Evolutionary conservation across 352 stramenopile genomes (phyloP).

Genomic region (Aphanomyces cochlioides): DNA sequence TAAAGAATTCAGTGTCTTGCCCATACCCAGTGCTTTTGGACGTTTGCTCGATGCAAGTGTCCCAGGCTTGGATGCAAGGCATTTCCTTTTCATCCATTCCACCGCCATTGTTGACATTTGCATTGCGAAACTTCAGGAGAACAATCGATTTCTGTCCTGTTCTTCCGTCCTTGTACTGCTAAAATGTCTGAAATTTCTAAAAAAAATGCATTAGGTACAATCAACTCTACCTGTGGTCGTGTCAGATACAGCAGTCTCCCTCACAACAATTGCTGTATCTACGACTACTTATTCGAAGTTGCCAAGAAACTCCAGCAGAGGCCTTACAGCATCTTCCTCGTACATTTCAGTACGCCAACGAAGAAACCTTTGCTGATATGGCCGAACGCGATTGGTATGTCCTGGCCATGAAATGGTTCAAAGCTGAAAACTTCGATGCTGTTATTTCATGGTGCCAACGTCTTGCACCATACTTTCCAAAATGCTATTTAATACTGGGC

Average conservation of each 20-base stretch:
- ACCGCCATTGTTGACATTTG: neutral
- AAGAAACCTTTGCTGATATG: neutral
- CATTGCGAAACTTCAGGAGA: constrained; percentile 6
- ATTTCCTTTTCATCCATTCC: neutral
- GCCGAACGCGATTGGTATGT: constrained; percentile 2
- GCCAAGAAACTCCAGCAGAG: neutral
- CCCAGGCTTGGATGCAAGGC: neutral
- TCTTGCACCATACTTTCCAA: neutral
- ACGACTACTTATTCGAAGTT: constrained; percentile 14
- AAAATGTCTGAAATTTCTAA: neutral
- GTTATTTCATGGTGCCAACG: constrained; percentile 3
- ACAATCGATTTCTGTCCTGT: neutral
- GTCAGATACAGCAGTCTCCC: neutral
- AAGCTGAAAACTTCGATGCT: constrained; percentile 12
- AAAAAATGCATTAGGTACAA: neutral
- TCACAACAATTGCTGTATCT: constrained; percentile 13
- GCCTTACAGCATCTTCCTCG: neutral
- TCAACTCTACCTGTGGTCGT: constrained; percentile 2
- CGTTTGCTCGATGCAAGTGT: neutral
- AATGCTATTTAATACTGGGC: constrained; percentile 14
- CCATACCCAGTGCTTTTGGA: constrained; percentile 4
- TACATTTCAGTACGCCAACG: neutral
- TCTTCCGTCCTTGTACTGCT: neutral
- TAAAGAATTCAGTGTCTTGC: neutral
- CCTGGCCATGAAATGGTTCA: constrained; percentile 24